Evolutionary conservation across 148 eudicot species (phyloP).

Genomic region (Simmondsia chinensis): DNA sequence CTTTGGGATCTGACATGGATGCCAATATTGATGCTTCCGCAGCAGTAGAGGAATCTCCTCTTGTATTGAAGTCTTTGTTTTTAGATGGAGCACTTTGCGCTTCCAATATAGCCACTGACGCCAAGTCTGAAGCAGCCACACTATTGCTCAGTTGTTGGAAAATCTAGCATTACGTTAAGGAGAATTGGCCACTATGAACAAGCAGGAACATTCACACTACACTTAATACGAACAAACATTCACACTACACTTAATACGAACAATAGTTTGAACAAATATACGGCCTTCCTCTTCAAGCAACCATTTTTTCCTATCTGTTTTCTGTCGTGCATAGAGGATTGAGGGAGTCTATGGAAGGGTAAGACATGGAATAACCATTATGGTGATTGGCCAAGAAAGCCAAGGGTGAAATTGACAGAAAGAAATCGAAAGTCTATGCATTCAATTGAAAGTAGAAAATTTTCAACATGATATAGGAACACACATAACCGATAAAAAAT

Average conservation of each 20-base stretch:
- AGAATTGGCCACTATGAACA: constrained; percentile 4
- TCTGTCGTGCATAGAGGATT: no score
- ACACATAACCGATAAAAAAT: no score
- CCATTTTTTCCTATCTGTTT: no score
- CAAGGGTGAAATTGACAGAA: no score
- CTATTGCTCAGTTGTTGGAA: constrained; percentile 58
- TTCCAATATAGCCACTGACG: constrained; percentile 56
- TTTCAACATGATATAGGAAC: no score
- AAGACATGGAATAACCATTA: no score
- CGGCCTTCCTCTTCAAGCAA: no score
- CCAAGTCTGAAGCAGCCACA: constrained; percentile 27
- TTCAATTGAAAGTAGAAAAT: no score
- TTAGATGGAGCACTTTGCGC: constrained; percentile 54
- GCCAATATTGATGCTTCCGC: constrained; percentile 79
- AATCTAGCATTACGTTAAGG: constrained; percentile 54
- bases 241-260: background rate
- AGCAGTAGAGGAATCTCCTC: constrained; percentile 58
- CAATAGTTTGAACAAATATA: no score
- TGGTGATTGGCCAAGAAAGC: no score
- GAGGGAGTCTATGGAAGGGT: no score
- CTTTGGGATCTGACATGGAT: constrained; percentile 51
- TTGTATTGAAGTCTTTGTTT: constrained; percentile 36
- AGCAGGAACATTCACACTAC: background rate
- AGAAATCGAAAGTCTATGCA: no score
- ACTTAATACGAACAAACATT: background rate